Conservation (phyloP, 148 eudicot genomes). For the Heliamphora exappendiculata region DNA sequence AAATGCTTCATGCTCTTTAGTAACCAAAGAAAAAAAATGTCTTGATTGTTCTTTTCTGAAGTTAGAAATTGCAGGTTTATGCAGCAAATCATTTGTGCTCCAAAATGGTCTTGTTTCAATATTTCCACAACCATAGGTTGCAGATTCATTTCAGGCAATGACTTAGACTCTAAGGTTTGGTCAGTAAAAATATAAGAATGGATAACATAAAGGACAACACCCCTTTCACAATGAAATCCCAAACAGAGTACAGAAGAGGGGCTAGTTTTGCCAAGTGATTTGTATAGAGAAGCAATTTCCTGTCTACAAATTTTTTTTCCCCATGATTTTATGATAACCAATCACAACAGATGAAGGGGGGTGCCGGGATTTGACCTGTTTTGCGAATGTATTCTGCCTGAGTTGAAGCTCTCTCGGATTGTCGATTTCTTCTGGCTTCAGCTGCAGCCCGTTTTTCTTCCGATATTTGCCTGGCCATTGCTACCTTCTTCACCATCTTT, state of each 20-base stretch:
- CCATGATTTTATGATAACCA: constrained; percentile 33
- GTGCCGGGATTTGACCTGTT: constrained; percentile 69
- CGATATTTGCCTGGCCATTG: constrained; percentile 57
- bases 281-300: not conserved
- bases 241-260: constrained; percentile 7
- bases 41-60: no score
- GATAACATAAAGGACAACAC: constrained; percentile 5
- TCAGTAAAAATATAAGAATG: constrained; percentile 11
- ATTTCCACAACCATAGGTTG: not conserved
- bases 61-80: no score
- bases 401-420: constrained; percentile 58
- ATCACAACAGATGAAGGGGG: constrained; percentile 65
- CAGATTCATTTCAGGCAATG: not conserved
- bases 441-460: constrained; percentile 72
- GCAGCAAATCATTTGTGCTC: not conserved
- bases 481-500: constrained; percentile 85
- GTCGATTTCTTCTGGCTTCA: constrained; percentile 52
- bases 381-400: constrained; percentile 73
- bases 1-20: no score
- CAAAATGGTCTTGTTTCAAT: not conserved
- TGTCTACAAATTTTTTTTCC: not conserved
- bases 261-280: not conserved
- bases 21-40: no score
- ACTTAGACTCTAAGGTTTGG: not conserved
- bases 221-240: not conserved